Conservation (phyloP, 176 grass and related monocot species). For the Hordeum marinum region DNA sequence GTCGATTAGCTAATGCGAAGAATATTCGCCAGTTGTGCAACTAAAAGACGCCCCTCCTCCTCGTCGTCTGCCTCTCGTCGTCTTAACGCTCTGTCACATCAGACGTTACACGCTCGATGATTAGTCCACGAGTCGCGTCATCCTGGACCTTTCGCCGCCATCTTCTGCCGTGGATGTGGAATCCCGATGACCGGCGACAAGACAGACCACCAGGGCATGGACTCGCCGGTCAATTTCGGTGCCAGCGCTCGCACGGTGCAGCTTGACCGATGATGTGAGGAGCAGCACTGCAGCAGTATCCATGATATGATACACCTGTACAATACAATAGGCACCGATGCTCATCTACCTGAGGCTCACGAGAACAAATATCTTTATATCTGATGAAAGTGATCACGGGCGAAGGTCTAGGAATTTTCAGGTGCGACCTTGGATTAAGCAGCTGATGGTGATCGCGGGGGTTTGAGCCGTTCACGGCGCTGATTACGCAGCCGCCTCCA, state of each 20-base stretch:
- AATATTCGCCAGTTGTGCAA: no score
- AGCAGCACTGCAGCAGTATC: not conserved
- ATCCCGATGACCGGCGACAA: not conserved
- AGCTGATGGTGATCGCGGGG: not conserved
- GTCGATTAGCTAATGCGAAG: no score
- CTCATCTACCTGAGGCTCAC: not conserved
- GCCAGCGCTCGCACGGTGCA: slow-evolving; percentile 9
- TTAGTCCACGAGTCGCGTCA: not conserved
- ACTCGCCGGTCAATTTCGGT: not conserved
- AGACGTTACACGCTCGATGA: not conserved
- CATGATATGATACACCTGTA: not conserved
- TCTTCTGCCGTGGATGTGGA: not conserved
- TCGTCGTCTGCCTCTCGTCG: no score
- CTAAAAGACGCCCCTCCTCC: no score
- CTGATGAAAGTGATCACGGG: not conserved
- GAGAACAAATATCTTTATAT: not conserved
- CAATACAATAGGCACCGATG: not conserved
- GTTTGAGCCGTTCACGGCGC: no score
- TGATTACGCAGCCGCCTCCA: no score
- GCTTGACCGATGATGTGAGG: not conserved
- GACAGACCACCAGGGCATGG: not conserved
- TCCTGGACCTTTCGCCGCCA: not conserved
- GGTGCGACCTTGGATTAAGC: not conserved
- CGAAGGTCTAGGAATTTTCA: not conserved
- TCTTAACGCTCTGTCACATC: not conserved